A percentile compares a stretch with the other conserved stretches of the same genome.
These are phyloP conservation scores for Boletellus dicymbophilus DNA, from an alignment of 1,284 basidiomycete genomes.

Conservation along the genomic window DNA sequence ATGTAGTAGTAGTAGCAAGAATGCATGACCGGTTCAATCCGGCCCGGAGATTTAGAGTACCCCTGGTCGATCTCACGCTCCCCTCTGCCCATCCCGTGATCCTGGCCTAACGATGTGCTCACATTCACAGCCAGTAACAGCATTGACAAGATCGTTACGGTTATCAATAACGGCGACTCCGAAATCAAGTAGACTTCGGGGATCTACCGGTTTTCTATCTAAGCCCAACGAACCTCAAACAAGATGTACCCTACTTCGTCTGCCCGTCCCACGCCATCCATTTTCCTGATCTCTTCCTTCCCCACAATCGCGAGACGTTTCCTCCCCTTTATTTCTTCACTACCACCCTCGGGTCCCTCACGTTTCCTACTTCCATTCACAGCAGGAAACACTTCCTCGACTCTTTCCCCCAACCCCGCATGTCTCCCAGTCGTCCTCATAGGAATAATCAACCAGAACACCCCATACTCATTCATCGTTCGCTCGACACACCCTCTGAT, in stretches of 20 bases:
- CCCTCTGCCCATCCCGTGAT: too few relatives aligned
- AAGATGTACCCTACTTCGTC: slow-evolving; percentile 71
- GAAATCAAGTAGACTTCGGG: too few relatives aligned
- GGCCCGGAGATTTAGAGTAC: too few relatives aligned
- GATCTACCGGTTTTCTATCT: too few relatives aligned
- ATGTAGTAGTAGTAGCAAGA: too few relatives aligned
- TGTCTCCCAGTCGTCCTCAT: slow-evolving; percentile 69
- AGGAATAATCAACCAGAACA: slow-evolving; percentile 76
- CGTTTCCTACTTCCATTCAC: too few relatives aligned
- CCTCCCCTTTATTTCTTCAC: background rate
- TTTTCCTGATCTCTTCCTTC: slow-evolving; percentile 46
- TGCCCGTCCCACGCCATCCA: slow-evolving; percentile 58
- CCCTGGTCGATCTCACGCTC: too few relatives aligned
- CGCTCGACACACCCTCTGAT: slow-evolving; percentile 59
- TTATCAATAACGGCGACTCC: too few relatives aligned
- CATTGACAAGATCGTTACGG: too few relatives aligned
- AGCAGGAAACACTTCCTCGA: slow-evolving; percentile 57
- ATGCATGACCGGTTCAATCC: too few relatives aligned
- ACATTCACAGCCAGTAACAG: too few relatives aligned
- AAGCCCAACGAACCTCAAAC: slow-evolving; percentile 68
- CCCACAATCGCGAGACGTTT: slow-evolving; percentile 43
- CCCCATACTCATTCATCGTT: slow-evolving; percentile 44
- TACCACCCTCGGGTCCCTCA: background rate
- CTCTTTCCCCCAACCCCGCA: slow-evolving; percentile 57
- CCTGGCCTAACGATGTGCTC: too few relatives aligned